Percentiles rank a stretch among this genome's conserved stretches.
These are phyloP conservation scores for Quercus suber DNA, from an alignment of 306 rosid genomes.

Conservation along the genomic window DNA sequence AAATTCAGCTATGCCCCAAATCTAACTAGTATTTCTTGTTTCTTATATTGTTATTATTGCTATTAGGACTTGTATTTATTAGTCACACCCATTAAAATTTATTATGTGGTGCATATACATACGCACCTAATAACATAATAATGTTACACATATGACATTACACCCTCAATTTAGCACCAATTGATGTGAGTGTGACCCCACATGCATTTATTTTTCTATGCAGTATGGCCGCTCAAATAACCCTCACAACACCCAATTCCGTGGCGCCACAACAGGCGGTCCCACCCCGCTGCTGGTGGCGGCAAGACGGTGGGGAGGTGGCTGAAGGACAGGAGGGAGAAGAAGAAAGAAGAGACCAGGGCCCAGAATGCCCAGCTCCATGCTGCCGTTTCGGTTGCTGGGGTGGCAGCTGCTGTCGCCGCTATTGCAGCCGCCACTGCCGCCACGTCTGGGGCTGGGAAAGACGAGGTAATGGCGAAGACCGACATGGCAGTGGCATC, in stretches of 20 bases:
- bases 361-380: slow-evolving; percentile 89
- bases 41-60: too few species aligned
- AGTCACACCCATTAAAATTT: not conserved
- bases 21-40: too few species aligned
- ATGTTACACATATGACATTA: not conserved
- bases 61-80: too few species aligned
- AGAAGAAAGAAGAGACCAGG: slow-evolving; percentile 84
- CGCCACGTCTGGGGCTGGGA: slow-evolving; percentile 38
- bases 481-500: slow-evolving; percentile 91
- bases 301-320: slow-evolving; percentile 93
- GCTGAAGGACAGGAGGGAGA: slow-evolving; percentile 91
- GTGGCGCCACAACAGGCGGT: slow-evolving; percentile 22
- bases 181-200: not conserved
- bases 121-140: too few species aligned
- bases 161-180: not conserved
- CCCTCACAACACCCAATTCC: slow-evolving; percentile 28
- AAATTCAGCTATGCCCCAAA: too few species aligned
- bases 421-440: slow-evolving; percentile 88
- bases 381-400: slow-evolving; percentile 85
- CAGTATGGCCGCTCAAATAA: slow-evolving; percentile 59
- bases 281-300: slow-evolving; percentile 22
- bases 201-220: not conserved
- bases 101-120: not conserved
- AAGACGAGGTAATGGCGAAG: slow-evolving; percentile 67
- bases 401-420: slow-evolving; percentile 82